Base-by-base conservation (phyloP, 2,329 filamentous ascomycete genomes). In the Penicillium aurantiogriseum region DNA sequence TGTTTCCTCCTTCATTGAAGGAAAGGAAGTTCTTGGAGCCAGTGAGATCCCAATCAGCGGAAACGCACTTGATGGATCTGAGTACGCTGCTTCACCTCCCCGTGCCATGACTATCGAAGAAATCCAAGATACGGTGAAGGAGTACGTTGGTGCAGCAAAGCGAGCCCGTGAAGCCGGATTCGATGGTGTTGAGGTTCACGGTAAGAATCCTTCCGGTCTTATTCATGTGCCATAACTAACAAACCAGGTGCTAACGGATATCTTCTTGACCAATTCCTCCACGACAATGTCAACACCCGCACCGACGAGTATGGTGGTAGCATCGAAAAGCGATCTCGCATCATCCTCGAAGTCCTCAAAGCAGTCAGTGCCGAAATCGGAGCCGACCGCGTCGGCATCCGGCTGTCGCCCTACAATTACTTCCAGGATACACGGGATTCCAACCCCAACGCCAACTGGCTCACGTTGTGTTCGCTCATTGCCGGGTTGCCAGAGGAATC, bases 241-340 rank as follows among this genome's bases (percentile, higher is more conserved):
- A 36, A 40, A 29, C 42, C 13, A 86, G 81, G 70, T 13, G 85
- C 85, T 1, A 87, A 89, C 64, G 86, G 87, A 4, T 91, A 90
- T 66, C 77, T 91, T 2, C 70, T 88, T 9, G 81, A 82, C 56
- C 81, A 88, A 63, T 91, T 91, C 70, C 75, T 88, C 15, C 87
- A 84, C 61, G 80, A 82, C 57, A 78, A 72, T 5, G 74, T 76
- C 64, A 88, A 88, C 72, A 76, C 77, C 48, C 78, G 85, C 2
- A 82, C 73, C 2, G 81, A 83, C 58, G 64, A 48, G 51, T 82
- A 73, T 74, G 81, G 72, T 6, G 80, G 80, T 8, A 77, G 73
- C 43, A 67, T 81, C 8, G 77, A 79, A 73, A 80, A 82, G 61
- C 75, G 84, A 58, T 64, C 77, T 51, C 69, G 81, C 19, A 80